A percentile compares a stretch with the other conserved stretches of the same genome.
phyloP scores from a whole-genome alignment of 2,329 filamentous ascomycete genomes.

The Trichoderma cornu-damae region DNA sequence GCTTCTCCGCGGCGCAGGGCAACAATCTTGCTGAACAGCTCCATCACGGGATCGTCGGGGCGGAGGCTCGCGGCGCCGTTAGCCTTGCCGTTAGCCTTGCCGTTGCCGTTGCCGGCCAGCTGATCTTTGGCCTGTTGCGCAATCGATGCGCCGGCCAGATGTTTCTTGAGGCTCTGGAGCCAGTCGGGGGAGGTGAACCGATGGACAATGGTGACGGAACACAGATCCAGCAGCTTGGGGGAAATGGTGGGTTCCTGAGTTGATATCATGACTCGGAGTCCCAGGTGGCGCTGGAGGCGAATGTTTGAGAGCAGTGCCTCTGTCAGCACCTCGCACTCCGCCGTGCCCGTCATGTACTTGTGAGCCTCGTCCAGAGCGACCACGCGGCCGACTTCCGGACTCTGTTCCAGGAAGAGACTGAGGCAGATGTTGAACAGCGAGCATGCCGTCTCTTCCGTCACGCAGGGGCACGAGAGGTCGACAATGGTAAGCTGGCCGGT shows the following conservation, averaged over 20 bases:
- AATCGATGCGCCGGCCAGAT: slow-evolving; percentile 40
- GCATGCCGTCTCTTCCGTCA: slow-evolving; percentile 63
- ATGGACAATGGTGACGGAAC: slow-evolving; percentile 66
- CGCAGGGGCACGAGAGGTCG: slow-evolving; percentile 68
- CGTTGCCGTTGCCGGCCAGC: not conserved
- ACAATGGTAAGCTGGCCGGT: slow-evolving; percentile 41
- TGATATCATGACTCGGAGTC: slow-evolving; percentile 61
- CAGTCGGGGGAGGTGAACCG: slow-evolving; percentile 64
- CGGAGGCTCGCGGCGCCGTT: not conserved
- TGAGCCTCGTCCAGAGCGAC: slow-evolving; percentile 74
- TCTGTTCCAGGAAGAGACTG: slow-evolving; percentile 56
- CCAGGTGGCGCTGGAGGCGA: slow-evolving; percentile 65
- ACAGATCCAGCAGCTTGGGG: slow-evolving; percentile 63
- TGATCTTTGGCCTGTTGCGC: not conserved
- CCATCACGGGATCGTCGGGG: slow-evolving; percentile 13
- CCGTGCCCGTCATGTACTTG: slow-evolving; percentile 60
- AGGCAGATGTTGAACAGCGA: slow-evolving; percentile 68
- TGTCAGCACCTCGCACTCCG: slow-evolving; percentile 54
- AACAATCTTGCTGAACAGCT: slow-evolving; percentile 41
- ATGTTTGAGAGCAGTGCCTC: slow-evolving; percentile 58
- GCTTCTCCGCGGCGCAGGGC: slow-evolving; percentile 41
- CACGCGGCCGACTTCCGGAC: slow-evolving; percentile 46
- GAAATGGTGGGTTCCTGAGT: slow-evolving; percentile 75
- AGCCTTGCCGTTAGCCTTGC: not conserved
- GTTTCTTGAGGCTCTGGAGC: slow-evolving; percentile 41